phyloP scores from a whole-genome alignment of 805 yeast genomes.

The Saturnispora zaruensis region DNA sequence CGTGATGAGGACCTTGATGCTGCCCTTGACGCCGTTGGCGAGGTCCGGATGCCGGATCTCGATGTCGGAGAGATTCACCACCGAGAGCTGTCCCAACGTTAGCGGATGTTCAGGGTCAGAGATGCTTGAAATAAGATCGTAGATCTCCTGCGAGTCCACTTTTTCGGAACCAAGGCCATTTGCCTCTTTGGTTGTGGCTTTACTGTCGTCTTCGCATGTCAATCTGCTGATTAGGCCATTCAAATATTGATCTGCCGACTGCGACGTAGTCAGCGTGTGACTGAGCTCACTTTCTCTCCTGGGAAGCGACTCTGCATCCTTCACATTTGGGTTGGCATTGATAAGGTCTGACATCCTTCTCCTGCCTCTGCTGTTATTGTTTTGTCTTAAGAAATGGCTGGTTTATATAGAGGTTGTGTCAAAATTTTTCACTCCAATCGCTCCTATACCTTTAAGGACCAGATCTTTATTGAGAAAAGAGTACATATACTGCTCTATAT shows the following conservation, averaged over 20 bases:
- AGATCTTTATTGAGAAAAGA: not conserved
- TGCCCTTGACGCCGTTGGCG: constrained; percentile 45
- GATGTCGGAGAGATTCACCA: constrained; percentile 80
- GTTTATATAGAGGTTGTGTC: not conserved
- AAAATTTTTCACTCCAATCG: not conserved
- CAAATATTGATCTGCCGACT: constrained; percentile 1
- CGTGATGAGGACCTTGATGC: constrained; percentile 74
- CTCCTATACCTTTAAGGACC: no score
- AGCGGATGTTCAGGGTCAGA: constrained; percentile 98
- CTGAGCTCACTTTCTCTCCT: constrained; percentile 34
- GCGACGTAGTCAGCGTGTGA: not conserved
- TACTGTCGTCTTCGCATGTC: not conserved
- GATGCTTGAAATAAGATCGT: constrained; percentile 73
- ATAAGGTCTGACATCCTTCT: constrained; percentile 45
- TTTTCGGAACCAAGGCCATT: constrained; percentile 36
- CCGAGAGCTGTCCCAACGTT: constrained; percentile 88
- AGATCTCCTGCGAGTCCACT: constrained; percentile 84
- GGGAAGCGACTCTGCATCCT: constrained; percentile 71
- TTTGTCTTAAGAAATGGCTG: not conserved
- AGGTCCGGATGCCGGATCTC: constrained; percentile 52
- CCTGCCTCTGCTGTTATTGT: not conserved
- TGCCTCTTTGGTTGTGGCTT: not conserved
- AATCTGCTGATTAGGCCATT: constrained; percentile 1
- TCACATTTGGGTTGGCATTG: constrained; percentile 83
- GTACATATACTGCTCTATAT: not conserved